Percentiles rank a stretch among this genome's conserved stretches.
phyloP scores from a whole-genome alignment of 2,329 filamentous ascomycete species.

The Coniosporium tulheliwenetii region DNA sequence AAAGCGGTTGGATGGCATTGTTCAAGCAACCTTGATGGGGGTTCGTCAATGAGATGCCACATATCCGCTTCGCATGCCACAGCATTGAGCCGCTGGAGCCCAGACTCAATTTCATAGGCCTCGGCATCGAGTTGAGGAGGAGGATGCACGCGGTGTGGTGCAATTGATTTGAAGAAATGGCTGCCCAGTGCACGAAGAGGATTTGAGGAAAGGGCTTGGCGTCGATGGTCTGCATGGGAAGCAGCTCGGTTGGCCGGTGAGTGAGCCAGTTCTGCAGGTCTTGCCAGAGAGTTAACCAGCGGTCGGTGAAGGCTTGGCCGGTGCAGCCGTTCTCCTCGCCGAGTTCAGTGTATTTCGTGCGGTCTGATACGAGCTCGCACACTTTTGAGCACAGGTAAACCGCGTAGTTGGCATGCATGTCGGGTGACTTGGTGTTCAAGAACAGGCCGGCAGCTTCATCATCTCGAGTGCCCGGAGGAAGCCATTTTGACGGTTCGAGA shows the following conservation, averaged over 20 bases:
- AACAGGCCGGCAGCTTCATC: too few relatives aligned
- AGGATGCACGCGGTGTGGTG: too few relatives aligned
- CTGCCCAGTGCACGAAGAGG: slow-evolving; percentile 37
- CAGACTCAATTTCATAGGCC: too few relatives aligned
- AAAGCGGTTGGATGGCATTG: too few relatives aligned
- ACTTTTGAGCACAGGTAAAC: slow-evolving; percentile 32
- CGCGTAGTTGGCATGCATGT: slow-evolving; percentile 44
- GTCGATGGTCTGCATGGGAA: slow-evolving; percentile 28
- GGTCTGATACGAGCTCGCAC: slow-evolving; percentile 34
- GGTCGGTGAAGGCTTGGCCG: slow-evolving; percentile 21
- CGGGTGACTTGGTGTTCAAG: slow-evolving; percentile 8
- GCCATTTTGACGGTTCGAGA: slow-evolving; percentile 25
- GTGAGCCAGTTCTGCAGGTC: slow-evolving; percentile 33
- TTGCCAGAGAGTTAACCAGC: slow-evolving; percentile 34
- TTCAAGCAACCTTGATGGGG: too few relatives aligned
- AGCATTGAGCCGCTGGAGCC: too few relatives aligned
- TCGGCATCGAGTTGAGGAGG: too few relatives aligned
- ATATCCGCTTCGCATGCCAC: too few relatives aligned
- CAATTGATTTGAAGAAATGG: slow-evolving; percentile 13
- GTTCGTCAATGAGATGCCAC: too few relatives aligned
- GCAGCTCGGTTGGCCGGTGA: slow-evolving; percentile 30
- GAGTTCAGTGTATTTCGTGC: slow-evolving; percentile 32
- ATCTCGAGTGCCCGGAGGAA: slow-evolving; percentile 11
- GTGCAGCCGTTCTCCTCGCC: slow-evolving; percentile 30
- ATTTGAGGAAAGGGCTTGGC: slow-evolving; percentile 34